These are phyloP conservation scores for Cordyceps tenuipes DNA, from an alignment of 2,329 filamentous ascomycete species.

Conservation along the genomic window DNA sequence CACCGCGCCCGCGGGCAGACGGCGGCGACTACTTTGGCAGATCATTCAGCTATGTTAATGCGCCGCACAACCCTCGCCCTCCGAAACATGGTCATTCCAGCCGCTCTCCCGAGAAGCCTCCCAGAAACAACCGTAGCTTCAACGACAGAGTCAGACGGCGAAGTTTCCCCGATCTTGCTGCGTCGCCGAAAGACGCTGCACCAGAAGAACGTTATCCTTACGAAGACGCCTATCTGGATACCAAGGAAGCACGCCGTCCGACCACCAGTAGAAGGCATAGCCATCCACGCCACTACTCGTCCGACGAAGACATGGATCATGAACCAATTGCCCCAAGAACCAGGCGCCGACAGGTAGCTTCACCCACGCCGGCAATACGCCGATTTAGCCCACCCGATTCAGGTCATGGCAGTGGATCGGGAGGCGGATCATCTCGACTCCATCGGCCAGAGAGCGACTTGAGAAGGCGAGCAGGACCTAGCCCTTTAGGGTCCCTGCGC, in stretches of 20 bases:
- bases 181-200: conserved; percentile 22
- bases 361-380: conserved; percentile 9
- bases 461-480: conserved; percentile 27
- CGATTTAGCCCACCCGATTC: conserved; percentile 8
- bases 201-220: conserved; percentile 19
- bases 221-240: conserved; percentile 26
- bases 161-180: conserved; percentile 44
- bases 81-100: conserved; percentile 22
- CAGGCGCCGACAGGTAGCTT: conserved; percentile 14
- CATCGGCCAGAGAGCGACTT: conserved; percentile 31
- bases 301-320: conserved; percentile 32
- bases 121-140: conserved; percentile 26
- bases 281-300: conserved; percentile 37
- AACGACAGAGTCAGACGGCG: conserved; percentile 36
- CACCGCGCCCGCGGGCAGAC: conserved; percentile 20
- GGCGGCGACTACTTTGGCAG: conserved; percentile 28
- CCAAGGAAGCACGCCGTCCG: conserved; percentile 23
- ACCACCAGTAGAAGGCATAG: conserved; percentile 36
- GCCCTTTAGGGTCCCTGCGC: conserved; percentile 30
- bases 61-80: conserved; percentile 29
- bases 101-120: conserved; percentile 26
- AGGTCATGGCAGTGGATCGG: conserved; percentile 17
- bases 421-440: conserved; percentile 20
- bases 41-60: conserved; percentile 32
- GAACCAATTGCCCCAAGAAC: conserved; percentile 19